phyloP scores from a whole-genome alignment of 169 alveolate species.

The Besnoitia besnoiti region DNA sequence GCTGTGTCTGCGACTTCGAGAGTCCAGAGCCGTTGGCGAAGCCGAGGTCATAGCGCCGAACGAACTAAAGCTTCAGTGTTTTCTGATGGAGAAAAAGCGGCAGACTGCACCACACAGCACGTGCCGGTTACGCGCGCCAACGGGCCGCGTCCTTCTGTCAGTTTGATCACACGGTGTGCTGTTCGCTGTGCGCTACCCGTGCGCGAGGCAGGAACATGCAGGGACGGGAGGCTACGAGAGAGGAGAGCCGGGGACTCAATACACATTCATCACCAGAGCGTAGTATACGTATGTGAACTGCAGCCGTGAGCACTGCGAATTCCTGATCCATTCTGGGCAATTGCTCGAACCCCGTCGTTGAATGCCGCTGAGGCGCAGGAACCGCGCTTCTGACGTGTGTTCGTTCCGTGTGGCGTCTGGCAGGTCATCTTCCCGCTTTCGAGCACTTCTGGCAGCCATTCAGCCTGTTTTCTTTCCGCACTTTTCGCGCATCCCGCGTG shows the following conservation, averaged over 20 bases:
- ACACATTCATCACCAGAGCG: not conserved
- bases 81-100: too few relatives aligned
- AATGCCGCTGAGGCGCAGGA: not conserved
- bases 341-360: not conserved
- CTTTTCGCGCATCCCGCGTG: not conserved
- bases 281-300: not conserved
- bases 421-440: not conserved
- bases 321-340: not conserved
- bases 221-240: not conserved
- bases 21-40: too few relatives aligned
- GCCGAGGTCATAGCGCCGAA: too few relatives aligned
- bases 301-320: not conserved
- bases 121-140: not conserved
- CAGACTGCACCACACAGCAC: not conserved
- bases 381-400: not conserved
- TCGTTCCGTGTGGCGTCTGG: not conserved
- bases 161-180: not conserved
- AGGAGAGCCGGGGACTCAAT: not conserved
- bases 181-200: not conserved
- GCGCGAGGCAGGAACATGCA: conserved; percentile 13
- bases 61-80: too few relatives aligned
- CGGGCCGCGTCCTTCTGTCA: not conserved
- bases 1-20: too few relatives aligned
- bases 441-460: not conserved
- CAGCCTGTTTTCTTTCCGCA: not conserved